Evolutionary conservation across 106 monocot species (phyloP).

Genomic region (Allium sativum): DNA sequence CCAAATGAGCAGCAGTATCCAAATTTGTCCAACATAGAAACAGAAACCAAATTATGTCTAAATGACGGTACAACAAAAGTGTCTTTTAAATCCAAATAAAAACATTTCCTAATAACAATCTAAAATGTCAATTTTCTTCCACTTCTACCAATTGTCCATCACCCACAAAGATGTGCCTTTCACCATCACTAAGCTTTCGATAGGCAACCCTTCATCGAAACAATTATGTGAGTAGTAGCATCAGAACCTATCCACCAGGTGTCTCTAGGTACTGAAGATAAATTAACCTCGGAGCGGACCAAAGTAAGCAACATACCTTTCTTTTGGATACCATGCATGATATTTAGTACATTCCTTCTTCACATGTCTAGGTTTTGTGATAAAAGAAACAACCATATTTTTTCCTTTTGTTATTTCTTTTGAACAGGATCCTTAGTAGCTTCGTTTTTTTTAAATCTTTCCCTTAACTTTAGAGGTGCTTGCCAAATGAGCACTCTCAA

Average conservation of each 20-base stretch:
- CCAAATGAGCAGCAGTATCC: too few relatives aligned
- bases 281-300: background rate
- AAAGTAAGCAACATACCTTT: background rate
- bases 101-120: too few relatives aligned
- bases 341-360: conserved; percentile 3
- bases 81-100: too few relatives aligned
- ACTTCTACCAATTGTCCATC: too few relatives aligned
- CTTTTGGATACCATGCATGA: background rate
- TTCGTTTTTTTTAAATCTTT: background rate
- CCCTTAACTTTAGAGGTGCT: background rate
- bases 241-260: too few relatives aligned
- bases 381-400: background rate
- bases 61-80: too few relatives aligned
- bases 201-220: too few relatives aligned
- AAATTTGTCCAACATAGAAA: too few relatives aligned
- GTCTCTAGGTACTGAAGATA: background rate
- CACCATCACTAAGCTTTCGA: too few relatives aligned
- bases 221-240: background rate
- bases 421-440: background rate
- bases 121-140: too few relatives aligned
- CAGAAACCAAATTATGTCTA: too few relatives aligned
- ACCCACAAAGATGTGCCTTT: too few relatives aligned
- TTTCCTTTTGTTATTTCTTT: background rate
- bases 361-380: background rate
- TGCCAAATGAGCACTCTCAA: background rate